Conservation (phyloP, 495 filamentous ascomycete species). For the Cairneyella variabilis region DNA sequence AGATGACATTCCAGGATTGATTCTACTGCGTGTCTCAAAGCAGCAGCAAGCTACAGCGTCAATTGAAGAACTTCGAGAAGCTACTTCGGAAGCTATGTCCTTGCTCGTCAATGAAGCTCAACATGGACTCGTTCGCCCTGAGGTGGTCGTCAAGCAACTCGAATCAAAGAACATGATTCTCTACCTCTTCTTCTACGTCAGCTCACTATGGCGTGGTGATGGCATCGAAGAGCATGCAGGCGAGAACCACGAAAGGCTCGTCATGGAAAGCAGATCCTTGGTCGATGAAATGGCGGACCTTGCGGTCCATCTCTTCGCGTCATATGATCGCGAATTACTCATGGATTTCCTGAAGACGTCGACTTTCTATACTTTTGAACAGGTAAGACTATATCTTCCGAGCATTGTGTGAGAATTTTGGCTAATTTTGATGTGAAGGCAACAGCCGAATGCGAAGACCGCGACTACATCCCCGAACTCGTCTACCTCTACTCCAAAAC, state of each 20-base stretch:
- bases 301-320: constrained; percentile 78
- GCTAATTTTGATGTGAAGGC: constrained; percentile 45
- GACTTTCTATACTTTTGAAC: constrained; percentile 77
- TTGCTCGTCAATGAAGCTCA: constrained; percentile 88
- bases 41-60: constrained; percentile 64
- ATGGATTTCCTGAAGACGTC: constrained; percentile 85
- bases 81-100: constrained; percentile 74
- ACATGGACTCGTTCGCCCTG: constrained; percentile 77
- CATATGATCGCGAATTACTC: constrained; percentile 72
- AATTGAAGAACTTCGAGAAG: constrained; percentile 66
- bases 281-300: constrained; percentile 83
- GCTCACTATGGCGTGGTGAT: constrained; percentile 76
- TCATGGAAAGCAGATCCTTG: constrained; percentile 64
- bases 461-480: constrained; percentile 79
- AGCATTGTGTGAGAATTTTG: background rate
- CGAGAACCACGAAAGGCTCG: constrained; percentile 41
- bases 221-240: constrained; percentile 39
- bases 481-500: constrained; percentile 94
- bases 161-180: constrained; percentile 47
- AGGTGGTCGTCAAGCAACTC: constrained; percentile 74
- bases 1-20: constrained; percentile 85
- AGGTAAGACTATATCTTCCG: constrained; percentile 28
- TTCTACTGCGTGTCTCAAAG: constrained; percentile 78
- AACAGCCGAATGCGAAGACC: constrained; percentile 69
- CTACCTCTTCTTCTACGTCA: constrained; percentile 92